Evolutionary conservation across 495 filamentous ascomycete species (phyloP), one percentile per base, ranked within the genome.

Genomic region (Podospora tetraspora): DNA sequence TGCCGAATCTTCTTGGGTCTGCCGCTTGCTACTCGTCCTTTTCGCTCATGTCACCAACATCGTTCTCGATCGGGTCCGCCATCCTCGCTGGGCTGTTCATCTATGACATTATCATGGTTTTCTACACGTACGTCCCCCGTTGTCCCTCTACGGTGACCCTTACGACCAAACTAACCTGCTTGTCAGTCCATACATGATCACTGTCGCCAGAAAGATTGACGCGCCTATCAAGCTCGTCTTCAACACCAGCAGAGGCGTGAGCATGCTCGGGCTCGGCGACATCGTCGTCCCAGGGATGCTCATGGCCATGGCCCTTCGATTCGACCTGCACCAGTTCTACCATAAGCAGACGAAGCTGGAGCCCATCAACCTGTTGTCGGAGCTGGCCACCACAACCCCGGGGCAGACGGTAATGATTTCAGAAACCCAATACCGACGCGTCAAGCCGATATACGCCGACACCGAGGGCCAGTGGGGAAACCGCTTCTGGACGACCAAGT

Each of bases 21-120:
- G 89, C 87, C 22, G 92, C 97, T 78, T 91, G 89, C 73, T 99
- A 99, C 74, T 85, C 85, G 19, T 84, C 91, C 21, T 80, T 99
- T 56, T 86, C 92, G 66, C 79, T 97, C 68, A 86, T 99, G 81
- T 97, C 94, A 2, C 96, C 95, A 0, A 95, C 93, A 0, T 96
- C 91, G 0, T 97, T 97, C 74, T 81, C 83, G 67, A 97, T 92
- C 0, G 95, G 93, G 3, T 89, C 88, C 1, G 77, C 92, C 27
- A 88, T 99, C 32, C 82, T 98, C 0, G 81, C 77, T 3, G 91
- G 89, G 0, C 82, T 99, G 19, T 98, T 98, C 77, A 84, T 94
- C 72, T 99, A 99, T 72, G 95, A 99, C 72, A 94, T 99, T 63
- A 90, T 93, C 74, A 96, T 98, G 80, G 95, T 99, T 64, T 99